Evolutionary conservation across 2,329 filamentous ascomycete species (phyloP), one percentile per base, ranked within the genome.

Genomic region (Botrytis medusae): DNA sequence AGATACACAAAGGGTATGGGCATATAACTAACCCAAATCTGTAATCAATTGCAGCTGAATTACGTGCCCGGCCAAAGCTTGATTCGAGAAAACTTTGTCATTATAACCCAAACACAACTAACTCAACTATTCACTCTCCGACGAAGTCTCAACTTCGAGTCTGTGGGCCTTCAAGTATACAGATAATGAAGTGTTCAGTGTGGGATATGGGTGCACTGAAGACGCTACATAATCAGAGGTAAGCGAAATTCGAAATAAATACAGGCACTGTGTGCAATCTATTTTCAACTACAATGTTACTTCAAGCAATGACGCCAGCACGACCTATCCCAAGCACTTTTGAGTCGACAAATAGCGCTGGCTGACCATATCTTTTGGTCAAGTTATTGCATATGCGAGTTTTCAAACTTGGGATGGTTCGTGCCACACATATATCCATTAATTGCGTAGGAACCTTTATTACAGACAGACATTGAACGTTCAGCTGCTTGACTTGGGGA

Each of bases 191-290:
- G 22, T 14, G 10, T 4, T 14, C 2, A 25, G 10, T 25, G 5
- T 51, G n/a, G 4, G 0, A 5, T 14, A 3, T 51, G 48, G 4
- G 22, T n/a, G 22, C 14, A 14, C 1, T 2, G 9, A n/a, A 1
- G 22, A 0, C 10, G 22, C 48, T 51, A 51, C 10, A 51, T 6
- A n/a, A 25, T n/a, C 22, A n/a, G 4, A 4, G 4, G 10, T 10
- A 51, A 51, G 10, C 7, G 9, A 6, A 4, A 10, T 51, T 14
- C 25, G 14, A 5, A 5, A 51, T 4, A 14, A 51, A 51, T 6
- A n/a, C 10, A 51, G 4, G 22, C 12, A 51, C 10, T 48, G 46
- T 51, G 25, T 25, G 14, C 4, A 25, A 25, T 14, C 0, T 14
- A 5, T n/a, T 14, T 51, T 5, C 10, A 6, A n/a, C 25, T n/a